Percentiles rank a stretch among this genome's conserved stretches.
phyloP scores from a whole-genome alignment of 768 basidiomycete genomes.

The Baorangia bicolor region DNA sequence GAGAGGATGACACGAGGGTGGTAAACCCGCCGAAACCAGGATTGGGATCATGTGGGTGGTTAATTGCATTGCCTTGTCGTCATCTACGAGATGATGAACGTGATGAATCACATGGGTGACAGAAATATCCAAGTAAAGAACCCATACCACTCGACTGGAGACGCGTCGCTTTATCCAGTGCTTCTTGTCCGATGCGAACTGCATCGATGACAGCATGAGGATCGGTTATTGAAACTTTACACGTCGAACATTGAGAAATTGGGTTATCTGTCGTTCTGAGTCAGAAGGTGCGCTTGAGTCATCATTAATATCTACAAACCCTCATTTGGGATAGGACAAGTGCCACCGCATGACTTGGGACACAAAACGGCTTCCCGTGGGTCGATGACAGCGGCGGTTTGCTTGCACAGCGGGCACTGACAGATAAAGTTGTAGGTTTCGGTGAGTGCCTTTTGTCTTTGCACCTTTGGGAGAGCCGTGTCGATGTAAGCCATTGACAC shows the following conservation, averaged over 20 bases:
- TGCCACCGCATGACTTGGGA: slow-evolving; percentile 65
- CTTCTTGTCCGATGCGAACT: slow-evolving; percentile 68
- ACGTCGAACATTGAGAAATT: slow-evolving; percentile 52
- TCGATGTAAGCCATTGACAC: slow-evolving; percentile 85
- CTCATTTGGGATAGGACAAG: slow-evolving; percentile 59
- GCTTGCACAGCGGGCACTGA: slow-evolving; percentile 56
- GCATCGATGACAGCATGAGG: slow-evolving; percentile 61
- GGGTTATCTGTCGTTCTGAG: slow-evolving; percentile 41
- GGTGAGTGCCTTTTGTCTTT: slow-evolving; percentile 55
- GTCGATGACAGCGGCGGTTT: slow-evolving; percentile 41
- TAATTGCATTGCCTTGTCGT: slow-evolving; percentile 53
- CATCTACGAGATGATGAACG: slow-evolving; percentile 41
- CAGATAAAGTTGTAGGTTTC: slow-evolving; percentile 84
- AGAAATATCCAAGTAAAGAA: not conserved
- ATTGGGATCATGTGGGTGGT: slow-evolving; percentile 67
- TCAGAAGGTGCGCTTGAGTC: not conserved
- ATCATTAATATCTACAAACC: slow-evolving; percentile 37
- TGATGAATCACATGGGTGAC: not conserved
- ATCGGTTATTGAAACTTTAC: slow-evolving; percentile 47
- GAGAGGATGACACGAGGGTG: slow-evolving; percentile 73
- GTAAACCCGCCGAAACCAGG: slow-evolving; percentile 55
- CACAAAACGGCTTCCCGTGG: slow-evolving; percentile 69
- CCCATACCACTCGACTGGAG: slow-evolving; percentile 59
- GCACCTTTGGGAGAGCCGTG: slow-evolving; percentile 60
- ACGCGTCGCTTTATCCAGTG: slow-evolving; percentile 64